Conservation (phyloP, 495 filamentous ascomycete species). For the Wilcoxina mikolae region DNA sequence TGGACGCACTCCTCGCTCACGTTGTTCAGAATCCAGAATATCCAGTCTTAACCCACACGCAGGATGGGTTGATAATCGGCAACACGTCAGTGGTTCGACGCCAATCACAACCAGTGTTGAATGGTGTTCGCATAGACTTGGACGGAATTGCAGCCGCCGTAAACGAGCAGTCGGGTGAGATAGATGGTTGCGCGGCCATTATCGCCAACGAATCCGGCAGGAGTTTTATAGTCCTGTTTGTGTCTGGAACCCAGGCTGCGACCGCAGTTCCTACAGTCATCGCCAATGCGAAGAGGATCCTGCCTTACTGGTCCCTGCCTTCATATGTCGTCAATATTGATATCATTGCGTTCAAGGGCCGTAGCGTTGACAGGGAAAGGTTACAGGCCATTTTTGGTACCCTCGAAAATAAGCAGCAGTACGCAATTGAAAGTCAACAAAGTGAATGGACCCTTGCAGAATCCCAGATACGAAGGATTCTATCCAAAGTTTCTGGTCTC, state of each 20-base stretch:
- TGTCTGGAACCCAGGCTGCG: not conserved
- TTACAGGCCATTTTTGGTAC: conserved; percentile 13
- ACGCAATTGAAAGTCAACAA: conserved; percentile 5
- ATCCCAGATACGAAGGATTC: conserved; percentile 41
- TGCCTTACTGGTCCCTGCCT: conserved; percentile 24
- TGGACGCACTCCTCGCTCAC: conserved; percentile 41
- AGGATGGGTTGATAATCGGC: conserved; percentile 29
- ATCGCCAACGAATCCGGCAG: conserved; percentile 11
- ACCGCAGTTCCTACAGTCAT: not conserved
- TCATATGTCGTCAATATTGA: conserved; percentile 17
- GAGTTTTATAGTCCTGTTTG: conserved; percentile 14
- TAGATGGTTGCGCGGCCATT: conserved; percentile 13
- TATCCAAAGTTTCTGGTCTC: conserved; percentile 50
- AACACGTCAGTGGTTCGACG: conserved; percentile 8
- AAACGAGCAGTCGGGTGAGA: not conserved
- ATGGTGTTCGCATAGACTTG: conserved; percentile 22
- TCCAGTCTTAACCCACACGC: conserved; percentile 39
- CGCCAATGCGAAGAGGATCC: not conserved
- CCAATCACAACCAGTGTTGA: conserved; percentile 10
- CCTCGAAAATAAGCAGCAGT: conserved; percentile 11
- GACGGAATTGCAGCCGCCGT: conserved; percentile 12
- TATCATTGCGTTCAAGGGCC: conserved; percentile 7
- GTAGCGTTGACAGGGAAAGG: conserved; percentile 9
- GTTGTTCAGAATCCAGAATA: conserved; percentile 36
- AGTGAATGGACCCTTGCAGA: conserved; percentile 35